Evolutionary conservation across 129 eudicot genomes (phyloP).

Genomic region (Saussurea involucrata): DNA sequence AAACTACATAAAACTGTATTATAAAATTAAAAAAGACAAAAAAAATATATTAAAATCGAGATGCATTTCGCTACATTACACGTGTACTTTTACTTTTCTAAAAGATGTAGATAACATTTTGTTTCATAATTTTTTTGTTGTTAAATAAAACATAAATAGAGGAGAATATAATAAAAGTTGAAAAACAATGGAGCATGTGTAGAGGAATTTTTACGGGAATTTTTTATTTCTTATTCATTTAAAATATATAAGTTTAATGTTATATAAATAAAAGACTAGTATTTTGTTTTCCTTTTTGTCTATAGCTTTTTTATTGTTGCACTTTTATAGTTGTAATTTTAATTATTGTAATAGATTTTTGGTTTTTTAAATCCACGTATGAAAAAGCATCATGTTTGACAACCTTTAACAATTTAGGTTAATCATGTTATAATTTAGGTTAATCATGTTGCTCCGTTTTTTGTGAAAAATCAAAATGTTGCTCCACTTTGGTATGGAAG

Average conservation of each 20-base stretch:
- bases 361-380: background rate
- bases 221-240: background rate
- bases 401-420: background rate
- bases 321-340: background rate
- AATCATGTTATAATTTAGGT: too few species aligned
- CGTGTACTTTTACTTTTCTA: too few species aligned
- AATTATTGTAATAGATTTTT: background rate
- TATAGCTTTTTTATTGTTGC: background rate
- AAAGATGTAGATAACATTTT: background rate
- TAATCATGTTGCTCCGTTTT: background rate
- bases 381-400: background rate
- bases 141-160: background rate
- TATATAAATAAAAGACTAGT: background rate
- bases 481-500: background rate
- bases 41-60: too few species aligned
- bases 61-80: too few species aligned
- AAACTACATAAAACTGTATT: too few species aligned
- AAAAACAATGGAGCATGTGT: slow-evolving; percentile 20
- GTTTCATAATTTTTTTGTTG: background rate
- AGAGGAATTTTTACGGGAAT: slow-evolving; percentile 11
- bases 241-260: background rate
- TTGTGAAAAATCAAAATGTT: background rate
- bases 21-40: too few species aligned
- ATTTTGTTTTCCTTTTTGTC: slow-evolving; percentile 3
- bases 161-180: background rate